Base-by-base conservation (phyloP, 805 yeast genomes). In the Vanderwaltozyma polyspora region DNA sequence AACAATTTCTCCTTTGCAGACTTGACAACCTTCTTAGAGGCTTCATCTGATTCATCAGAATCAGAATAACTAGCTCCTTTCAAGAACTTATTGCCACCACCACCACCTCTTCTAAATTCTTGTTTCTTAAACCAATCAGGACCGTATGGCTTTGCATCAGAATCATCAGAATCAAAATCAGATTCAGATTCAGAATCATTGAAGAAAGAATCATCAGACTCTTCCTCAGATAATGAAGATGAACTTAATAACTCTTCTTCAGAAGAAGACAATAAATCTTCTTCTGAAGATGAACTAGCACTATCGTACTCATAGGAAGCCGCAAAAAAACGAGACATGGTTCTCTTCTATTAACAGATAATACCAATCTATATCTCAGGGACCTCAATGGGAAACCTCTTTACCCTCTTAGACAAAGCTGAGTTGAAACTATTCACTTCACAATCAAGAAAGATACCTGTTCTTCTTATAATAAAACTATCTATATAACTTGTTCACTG, bases 1-100 rank as follows among this genome's bases (percentile, higher is more conserved):
- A 86, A 59, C 40, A 86, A 69, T 66, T 89, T 91, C 45, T 87
- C 97, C 63, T 80, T 84, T 35, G 96, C 95, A 38, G 91, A 77
- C 64, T 84, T 87, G 47, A 89, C 95, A 28, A 86, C 85, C 46
- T 79, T 81, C 57, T 76, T 79, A 52, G 78, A 82, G 38, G 79
- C 89, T 42, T 67, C 74, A 37, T 72, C 70, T 34, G 70, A 75
- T 29, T 62, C 64, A 17, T 63, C 70, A 7, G 62, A 61, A 26
- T 61, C 64, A 27, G 61, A 58, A 28, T 54, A 52, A 26, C 49
- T 50, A 25, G 57, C 52, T 26, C 55, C 57, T 38, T 58, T 60
- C 44, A 60, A 47, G 37, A 60, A 59, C 34, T 55, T 55, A 36
- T 54, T 55, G 22, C 45, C 49, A 32, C 46, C 48, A 32, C 46